These are phyloP conservation scores for Volvox reticuliferus DNA, from an alignment of 139 green algal genomes.

Conservation along the genomic window DNA sequence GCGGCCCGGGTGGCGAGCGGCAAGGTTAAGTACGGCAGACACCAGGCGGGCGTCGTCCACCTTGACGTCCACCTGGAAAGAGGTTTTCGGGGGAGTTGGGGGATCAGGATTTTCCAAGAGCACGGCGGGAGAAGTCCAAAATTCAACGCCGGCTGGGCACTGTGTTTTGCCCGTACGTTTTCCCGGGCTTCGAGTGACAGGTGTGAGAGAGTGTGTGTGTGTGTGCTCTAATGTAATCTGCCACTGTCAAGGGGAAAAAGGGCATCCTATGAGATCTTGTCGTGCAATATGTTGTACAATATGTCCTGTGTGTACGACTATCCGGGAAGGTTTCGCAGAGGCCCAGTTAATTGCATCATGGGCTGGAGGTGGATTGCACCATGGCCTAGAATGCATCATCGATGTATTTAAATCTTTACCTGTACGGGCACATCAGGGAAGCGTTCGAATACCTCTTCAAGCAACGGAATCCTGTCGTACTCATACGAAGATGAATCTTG, in stretches of 20 bases:
- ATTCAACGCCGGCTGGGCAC: no score
- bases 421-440: slow-evolving; percentile 27
- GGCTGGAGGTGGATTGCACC: background rate
- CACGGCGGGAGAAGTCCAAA: no score
- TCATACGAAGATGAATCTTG: background rate
- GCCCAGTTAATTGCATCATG: background rate
- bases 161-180: background rate
- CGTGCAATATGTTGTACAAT: background rate
- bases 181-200: background rate
- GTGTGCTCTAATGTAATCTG: background rate
- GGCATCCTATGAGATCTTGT: no score
- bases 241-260: background rate
- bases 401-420: no score
- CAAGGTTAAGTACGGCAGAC: background rate
- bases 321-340: no score
- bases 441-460: slow-evolving; percentile 12
- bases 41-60: slow-evolving; percentile 6
- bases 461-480: slow-evolving; percentile 44
- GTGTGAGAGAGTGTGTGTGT: no score
- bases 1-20: background rate
- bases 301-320: background rate
- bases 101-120: no score
- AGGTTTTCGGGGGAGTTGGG: background rate
- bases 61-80: slow-evolving; percentile 45
- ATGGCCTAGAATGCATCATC: background rate